A percentile compares a stretch with the other conserved stretches of the same genome.
phyloP scores from a whole-genome alignment of 805 yeast species.

The Hanseniaspora mollemarum region DNA sequence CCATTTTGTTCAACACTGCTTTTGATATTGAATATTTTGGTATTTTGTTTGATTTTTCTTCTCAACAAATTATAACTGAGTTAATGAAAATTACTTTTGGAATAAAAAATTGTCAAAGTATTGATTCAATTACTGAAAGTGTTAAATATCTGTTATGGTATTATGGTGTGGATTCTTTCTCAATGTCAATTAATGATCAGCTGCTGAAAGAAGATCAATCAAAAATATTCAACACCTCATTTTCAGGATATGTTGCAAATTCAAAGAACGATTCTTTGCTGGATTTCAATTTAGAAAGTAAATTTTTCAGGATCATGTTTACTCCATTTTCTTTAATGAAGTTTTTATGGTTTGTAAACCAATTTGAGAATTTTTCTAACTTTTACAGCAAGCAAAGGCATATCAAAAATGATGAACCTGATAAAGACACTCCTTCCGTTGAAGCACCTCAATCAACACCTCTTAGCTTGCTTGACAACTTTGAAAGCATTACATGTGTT shows the following conservation, averaged over 20 bases:
- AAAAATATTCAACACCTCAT: slow-evolving; percentile 37
- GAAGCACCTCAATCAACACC: background rate
- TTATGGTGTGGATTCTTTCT: slow-evolving; percentile 25
- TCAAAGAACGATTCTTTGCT: slow-evolving; percentile 28
- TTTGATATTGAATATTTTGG: slow-evolving; percentile 10
- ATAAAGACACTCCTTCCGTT: background rate
- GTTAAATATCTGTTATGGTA: slow-evolving; percentile 21
- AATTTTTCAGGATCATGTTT: slow-evolving; percentile 46
- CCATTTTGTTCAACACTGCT: slow-evolving; percentile 1
- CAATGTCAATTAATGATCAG: slow-evolving; percentile 26
- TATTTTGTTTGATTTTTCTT: slow-evolving; percentile 9
- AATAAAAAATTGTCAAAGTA: background rate
- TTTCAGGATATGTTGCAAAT: slow-evolving; percentile 35
- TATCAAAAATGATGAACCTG: background rate
- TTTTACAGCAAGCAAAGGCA: background rate
- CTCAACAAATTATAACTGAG: slow-evolving; percentile 14
- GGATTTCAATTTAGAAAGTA: slow-evolving; percentile 47
- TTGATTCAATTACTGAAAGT: background rate
- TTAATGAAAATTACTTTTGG: slow-evolving; percentile 1
- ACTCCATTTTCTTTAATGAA: slow-evolving; percentile 41
- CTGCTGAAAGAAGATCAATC: slow-evolving; percentile 32
- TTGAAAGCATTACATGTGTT: slow-evolving; percentile 42
- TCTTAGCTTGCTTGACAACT: background rate
- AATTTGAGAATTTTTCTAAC: slow-evolving; percentile 13
- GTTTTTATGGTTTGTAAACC: slow-evolving; percentile 32